Percentiles rank a stretch among this genome's conserved stretches.
phyloP scores from a whole-genome alignment of 2,329 filamentous ascomycete species.

The Diaporthe destruens region DNA sequence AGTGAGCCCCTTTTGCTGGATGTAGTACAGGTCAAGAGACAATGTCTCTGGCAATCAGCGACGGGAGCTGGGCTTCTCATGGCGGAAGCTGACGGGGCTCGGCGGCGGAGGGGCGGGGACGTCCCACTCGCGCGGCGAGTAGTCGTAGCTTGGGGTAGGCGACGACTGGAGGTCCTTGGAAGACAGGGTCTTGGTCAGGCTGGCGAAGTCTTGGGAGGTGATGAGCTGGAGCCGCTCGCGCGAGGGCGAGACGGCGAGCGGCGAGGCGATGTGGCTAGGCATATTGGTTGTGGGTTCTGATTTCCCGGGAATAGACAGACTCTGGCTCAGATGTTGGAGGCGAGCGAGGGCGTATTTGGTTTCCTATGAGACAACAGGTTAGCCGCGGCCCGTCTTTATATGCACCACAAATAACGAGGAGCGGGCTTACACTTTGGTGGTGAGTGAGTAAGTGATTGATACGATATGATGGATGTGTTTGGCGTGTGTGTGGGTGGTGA shows the following conservation, averaged over 20 bases:
- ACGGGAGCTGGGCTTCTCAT: conserved; percentile 36
- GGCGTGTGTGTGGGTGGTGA: not conserved
- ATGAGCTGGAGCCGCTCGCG: conserved; percentile 60
- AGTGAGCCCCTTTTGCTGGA: not conserved
- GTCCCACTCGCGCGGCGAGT: conserved; percentile 70
- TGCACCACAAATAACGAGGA: not conserved
- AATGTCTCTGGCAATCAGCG: not conserved
- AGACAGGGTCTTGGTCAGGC: conserved; percentile 64
- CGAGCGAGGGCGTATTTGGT: not conserved
- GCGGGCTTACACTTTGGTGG: conserved; percentile 21
- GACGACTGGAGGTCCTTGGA: conserved; percentile 57
- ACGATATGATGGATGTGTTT: conserved; percentile 15
- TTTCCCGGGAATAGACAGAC: not conserved
- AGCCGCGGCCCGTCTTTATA: not conserved
- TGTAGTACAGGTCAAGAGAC: not conserved
- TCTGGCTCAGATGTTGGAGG: not conserved
- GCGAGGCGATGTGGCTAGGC: conserved; percentile 58
- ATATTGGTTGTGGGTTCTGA: conserved; percentile 50
- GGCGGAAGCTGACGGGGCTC: conserved; percentile 71
- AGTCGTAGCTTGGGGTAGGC: conserved; percentile 62
- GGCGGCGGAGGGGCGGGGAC: conserved; percentile 75
- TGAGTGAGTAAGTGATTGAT: conserved; percentile 13
- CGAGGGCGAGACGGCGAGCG: conserved; percentile 61
- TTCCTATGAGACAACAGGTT: not conserved
- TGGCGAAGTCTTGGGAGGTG: conserved; percentile 65